Evolutionary conservation across 2,329 filamentous ascomycete species (phyloP).

Genomic region (Neoarthrinium moseri): DNA sequence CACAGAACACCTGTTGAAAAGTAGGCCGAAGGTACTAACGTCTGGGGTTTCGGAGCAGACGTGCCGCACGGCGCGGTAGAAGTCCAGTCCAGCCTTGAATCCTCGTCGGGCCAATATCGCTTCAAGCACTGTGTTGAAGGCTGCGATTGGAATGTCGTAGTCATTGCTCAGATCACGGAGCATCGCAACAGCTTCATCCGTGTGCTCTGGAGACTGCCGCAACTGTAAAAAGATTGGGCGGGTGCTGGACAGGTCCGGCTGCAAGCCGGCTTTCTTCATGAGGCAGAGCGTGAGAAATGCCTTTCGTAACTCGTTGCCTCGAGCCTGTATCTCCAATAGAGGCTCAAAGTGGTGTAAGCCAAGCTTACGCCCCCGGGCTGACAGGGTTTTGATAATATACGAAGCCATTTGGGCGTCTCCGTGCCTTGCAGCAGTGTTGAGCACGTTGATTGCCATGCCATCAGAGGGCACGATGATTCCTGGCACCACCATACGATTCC

Average conservation of each 20-base stretch:
- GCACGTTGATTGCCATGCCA: slow-evolving; percentile 64
- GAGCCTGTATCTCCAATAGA: slow-evolving; percentile 69
- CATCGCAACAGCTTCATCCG: slow-evolving; percentile 51
- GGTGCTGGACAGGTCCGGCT: slow-evolving; percentile 59
- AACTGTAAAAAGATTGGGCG: slow-evolving; percentile 61
- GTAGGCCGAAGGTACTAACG: slow-evolving; percentile 32
- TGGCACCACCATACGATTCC: slow-evolving; percentile 61
- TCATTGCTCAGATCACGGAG: slow-evolving; percentile 53
- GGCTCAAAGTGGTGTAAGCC: slow-evolving; percentile 75
- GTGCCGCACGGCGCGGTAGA: slow-evolving; percentile 35
- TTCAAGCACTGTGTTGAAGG: slow-evolving; percentile 41
- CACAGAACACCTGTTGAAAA: slow-evolving; percentile 27
- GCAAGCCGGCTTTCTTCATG: slow-evolving; percentile 65
- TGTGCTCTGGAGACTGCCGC: slow-evolving; percentile 39
- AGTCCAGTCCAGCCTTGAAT: slow-evolving; percentile 28
- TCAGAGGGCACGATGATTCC: slow-evolving; percentile 62
- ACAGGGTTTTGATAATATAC: slow-evolving; percentile 66
- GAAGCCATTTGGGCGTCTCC: slow-evolving; percentile 69
- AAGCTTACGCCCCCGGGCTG: slow-evolving; percentile 56
- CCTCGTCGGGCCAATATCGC: slow-evolving; percentile 21
- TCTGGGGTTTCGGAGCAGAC: slow-evolving; percentile 33
- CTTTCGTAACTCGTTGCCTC: slow-evolving; percentile 56
- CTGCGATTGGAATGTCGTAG: slow-evolving; percentile 33
- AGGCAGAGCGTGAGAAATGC: slow-evolving; percentile 71
- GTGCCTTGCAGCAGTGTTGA: slow-evolving; percentile 69